Percentiles rank a stretch among this genome's conserved stretches.
These are phyloP conservation scores for Chlorella sp. DNA, from an alignment of 139 green algal genomes.

Conservation along the genomic window DNA sequence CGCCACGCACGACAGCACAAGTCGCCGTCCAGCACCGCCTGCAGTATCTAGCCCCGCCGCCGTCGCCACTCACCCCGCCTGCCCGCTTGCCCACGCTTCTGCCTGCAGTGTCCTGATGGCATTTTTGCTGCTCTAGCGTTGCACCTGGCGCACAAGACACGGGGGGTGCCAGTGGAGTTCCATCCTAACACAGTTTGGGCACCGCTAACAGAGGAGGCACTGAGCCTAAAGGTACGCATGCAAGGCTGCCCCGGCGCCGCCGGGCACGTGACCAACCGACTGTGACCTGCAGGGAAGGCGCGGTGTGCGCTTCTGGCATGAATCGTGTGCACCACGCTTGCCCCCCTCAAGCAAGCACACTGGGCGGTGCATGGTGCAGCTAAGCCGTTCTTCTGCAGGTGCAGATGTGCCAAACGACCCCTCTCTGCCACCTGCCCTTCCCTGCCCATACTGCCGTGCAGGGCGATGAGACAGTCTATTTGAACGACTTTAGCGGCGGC, in stretches of 20 bases:
- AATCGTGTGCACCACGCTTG: not conserved
- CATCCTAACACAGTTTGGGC: slow-evolving; percentile 26
- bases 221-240: slow-evolving; percentile 19
- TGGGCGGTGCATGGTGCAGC: too few species aligned
- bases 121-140: slow-evolving; percentile 40
- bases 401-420: too few species aligned
- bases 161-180: slow-evolving; percentile 6
- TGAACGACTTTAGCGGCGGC: slow-evolving; percentile 63
- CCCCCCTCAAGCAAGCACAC: not conserved
- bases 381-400: too few species aligned
- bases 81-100: not conserved
- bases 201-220: not conserved
- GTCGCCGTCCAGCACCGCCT: not conserved
- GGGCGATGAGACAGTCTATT: slow-evolving; percentile 49
- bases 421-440: not conserved
- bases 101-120: slow-evolving; percentile 32
- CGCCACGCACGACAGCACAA: not conserved
- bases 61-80: not conserved
- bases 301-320: too few species aligned
- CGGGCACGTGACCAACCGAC: not conserved
- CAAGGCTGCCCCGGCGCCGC: not conserved
- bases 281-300: not conserved
- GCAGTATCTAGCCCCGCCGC: not conserved
- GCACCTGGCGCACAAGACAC: slow-evolving; percentile 25
- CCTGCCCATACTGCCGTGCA: not conserved